These are phyloP conservation scores for Rhynchosporium graminicola DNA, from an alignment of 2,329 filamentous ascomycete species.

Conservation along the genomic window DNA sequence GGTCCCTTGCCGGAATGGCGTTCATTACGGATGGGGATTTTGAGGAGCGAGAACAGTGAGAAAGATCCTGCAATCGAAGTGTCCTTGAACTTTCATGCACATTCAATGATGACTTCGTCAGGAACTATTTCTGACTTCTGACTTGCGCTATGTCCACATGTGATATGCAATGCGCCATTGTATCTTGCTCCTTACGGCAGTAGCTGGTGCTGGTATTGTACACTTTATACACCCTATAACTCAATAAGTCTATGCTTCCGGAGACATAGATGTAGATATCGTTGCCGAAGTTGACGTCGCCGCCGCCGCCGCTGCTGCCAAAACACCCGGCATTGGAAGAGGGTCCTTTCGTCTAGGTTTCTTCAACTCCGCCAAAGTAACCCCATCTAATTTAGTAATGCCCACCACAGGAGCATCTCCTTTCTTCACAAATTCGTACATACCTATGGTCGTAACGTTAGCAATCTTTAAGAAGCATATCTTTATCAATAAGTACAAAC, in stretches of 20 bases:
- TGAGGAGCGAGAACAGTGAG: background rate
- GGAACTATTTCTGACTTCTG: background rate
- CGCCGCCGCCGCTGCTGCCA: constrained; percentile 1
- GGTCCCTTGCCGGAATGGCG: constrained; percentile 2
- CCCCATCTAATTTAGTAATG: constrained; percentile 81
- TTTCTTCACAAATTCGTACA: constrained; percentile 93
- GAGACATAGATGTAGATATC: constrained; percentile 34
- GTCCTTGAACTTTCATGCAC: no score
- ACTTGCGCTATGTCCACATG: background rate
- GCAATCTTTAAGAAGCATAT: background rate
- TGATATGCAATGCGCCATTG: background rate
- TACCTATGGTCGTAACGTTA: constrained; percentile 50
- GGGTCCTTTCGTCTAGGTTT: constrained; percentile 62
- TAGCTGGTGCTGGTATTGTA: constrained; percentile 11
- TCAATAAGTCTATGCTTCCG: constrained; percentile 28
- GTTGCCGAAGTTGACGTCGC: constrained; percentile 21
- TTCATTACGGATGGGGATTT: background rate
- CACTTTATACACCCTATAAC: constrained; percentile 13
- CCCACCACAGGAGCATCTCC: constrained; percentile 89
- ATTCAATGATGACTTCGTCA: background rate
- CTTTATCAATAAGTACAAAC: constrained; percentile 50
- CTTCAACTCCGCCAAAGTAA: constrained; percentile 83
- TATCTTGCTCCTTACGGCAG: background rate
- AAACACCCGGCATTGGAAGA: constrained; percentile 24
- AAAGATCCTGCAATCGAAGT: no score